Conservation (phyloP, 345 rosid species). For the Lepidium africanum region DNA sequence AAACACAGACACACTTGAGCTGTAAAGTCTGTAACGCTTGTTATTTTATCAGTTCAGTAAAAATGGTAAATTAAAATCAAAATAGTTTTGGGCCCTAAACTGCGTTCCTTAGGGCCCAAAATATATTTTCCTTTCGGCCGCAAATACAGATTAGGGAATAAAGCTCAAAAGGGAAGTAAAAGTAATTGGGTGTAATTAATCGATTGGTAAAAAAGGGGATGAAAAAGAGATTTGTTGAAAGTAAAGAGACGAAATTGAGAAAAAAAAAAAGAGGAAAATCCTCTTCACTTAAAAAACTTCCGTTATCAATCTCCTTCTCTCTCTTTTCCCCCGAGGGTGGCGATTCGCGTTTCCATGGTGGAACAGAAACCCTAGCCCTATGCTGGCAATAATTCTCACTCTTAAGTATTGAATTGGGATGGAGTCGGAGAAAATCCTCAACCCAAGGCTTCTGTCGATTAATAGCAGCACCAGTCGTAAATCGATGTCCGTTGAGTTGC, state of each 20-base stretch:
- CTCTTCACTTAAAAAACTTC: constrained; percentile 14
- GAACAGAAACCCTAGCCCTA: constrained; percentile 25
- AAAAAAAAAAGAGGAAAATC: background rate
- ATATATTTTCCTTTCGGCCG: too few relatives aligned
- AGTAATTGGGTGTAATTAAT: background rate
- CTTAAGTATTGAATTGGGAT: constrained; percentile 11
- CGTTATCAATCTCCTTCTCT: constrained; percentile 6
- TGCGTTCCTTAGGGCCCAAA: background rate
- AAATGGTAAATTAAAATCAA: background rate
- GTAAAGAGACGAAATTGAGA: background rate
- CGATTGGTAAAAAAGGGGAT: background rate
- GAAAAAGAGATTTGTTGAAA: background rate
- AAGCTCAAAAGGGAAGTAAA: background rate
- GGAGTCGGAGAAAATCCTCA: constrained; percentile 28
- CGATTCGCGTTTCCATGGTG: constrained; percentile 30
- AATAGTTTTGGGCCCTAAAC: background rate
- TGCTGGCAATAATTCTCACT: constrained; percentile 10
- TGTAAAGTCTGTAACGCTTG: background rate
- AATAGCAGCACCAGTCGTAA: constrained; percentile 12
- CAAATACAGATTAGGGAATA: too few relatives aligned
- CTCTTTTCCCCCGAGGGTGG: constrained; percentile 8
- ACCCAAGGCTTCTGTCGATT: constrained; percentile 20
- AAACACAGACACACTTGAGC: background rate
- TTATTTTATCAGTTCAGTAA: background rate
- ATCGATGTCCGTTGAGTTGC: constrained; percentile 48